phyloP scores from a whole-genome alignment of 2,329 filamentous ascomycete genomes.

The Neonectria faginata region DNA sequence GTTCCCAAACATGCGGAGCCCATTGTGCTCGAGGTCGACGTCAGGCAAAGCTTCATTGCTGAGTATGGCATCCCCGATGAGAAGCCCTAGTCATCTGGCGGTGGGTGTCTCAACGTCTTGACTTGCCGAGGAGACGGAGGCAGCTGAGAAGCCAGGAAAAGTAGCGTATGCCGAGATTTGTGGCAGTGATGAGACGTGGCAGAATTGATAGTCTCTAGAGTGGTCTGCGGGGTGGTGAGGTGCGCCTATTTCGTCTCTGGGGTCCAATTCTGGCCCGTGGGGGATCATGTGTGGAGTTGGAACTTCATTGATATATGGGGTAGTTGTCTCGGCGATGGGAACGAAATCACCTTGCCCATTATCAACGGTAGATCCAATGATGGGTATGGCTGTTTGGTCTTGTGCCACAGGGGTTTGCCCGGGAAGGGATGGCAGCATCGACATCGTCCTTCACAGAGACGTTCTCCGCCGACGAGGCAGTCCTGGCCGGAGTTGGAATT shows the following conservation, averaged over 20 bases:
- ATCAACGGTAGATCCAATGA: background rate
- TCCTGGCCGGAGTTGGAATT: background rate
- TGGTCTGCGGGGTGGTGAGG: background rate
- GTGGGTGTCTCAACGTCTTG: slow-evolving; percentile 10
- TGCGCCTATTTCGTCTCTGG: background rate
- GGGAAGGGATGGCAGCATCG: no score
- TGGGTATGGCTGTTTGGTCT: background rate
- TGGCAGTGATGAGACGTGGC: background rate
- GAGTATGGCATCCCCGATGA: slow-evolving; percentile 26
- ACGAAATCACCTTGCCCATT: background rate
- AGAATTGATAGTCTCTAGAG: background rate
- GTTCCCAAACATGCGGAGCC: slow-evolving; percentile 11
- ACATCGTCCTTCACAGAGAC: background rate
- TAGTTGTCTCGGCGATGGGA: background rate
- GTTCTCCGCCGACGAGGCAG: background rate
- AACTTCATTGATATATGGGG: background rate
- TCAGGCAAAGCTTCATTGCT: slow-evolving; percentile 1
- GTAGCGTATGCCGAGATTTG: background rate
- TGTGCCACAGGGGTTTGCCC: no score
- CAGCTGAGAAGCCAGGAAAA: background rate
- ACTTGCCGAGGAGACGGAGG: slow-evolving; percentile 9
- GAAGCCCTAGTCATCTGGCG: slow-evolving; percentile 37
- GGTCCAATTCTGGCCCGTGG: background rate
- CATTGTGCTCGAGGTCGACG: background rate
- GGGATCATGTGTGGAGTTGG: background rate